Percentiles rank a stretch among this genome's conserved stretches.
phyloP scores from a whole-genome alignment of 2,329 filamentous ascomycete species.

The Phialemoniopsis sp. region DNA sequence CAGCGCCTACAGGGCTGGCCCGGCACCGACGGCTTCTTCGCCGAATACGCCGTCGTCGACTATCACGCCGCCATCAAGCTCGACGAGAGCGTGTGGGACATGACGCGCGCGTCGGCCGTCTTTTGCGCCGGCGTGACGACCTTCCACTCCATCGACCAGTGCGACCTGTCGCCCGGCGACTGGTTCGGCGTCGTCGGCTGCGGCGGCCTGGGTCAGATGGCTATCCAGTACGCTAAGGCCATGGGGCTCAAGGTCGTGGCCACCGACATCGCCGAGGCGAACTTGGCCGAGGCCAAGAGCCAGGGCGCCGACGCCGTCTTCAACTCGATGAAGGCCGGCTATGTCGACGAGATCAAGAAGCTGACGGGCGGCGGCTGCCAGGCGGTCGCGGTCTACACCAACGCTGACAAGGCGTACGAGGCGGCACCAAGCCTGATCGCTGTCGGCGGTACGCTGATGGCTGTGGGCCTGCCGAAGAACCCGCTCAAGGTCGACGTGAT shows the following conservation, averaged over 20 bases:
- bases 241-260: conserved; percentile 33
- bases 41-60: conserved; percentile 38
- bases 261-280: conserved; percentile 33
- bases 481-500: conserved; percentile 27
- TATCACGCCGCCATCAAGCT: conserved; percentile 34
- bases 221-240: conserved; percentile 35
- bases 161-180: conserved; percentile 20
- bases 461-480: conserved; percentile 31
- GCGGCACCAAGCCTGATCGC: conserved; percentile 25
- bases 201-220: conserved; percentile 36
- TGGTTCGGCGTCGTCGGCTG: conserved; percentile 33
- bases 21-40: conserved; percentile 35
- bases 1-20: conserved; percentile 32
- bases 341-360: conserved; percentile 29
- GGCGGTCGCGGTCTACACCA: conserved; percentile 33
- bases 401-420: conserved; percentile 27
- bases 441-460: conserved; percentile 31
- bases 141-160: conserved; percentile 26
- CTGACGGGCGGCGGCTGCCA: conserved; percentile 31
- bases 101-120: conserved; percentile 28
- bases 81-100: conserved; percentile 22
- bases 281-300: conserved; percentile 28
- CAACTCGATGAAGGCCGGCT: conserved; percentile 30
- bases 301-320: conserved; percentile 33
- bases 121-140: conserved; percentile 44